Percentiles rank a stretch among this genome's conserved stretches.
Evolutionary conservation across 1,284 basidiomycete species (phyloP).

Genomic region (Ceratobasidium sp.): DNA sequence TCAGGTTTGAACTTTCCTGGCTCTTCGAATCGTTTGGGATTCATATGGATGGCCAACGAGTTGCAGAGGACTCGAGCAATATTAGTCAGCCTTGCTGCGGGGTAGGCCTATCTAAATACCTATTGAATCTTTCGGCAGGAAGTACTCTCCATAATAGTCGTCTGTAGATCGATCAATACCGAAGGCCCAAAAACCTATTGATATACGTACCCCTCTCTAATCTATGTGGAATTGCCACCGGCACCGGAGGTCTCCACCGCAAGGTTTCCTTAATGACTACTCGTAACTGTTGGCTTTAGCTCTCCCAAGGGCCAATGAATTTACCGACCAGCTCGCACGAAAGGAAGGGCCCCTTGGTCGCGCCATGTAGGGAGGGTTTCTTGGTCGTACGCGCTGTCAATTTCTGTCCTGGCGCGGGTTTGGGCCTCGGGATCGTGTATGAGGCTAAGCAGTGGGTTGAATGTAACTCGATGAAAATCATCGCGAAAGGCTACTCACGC

Average conservation of each 20-base stretch:
- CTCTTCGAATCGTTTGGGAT: slow-evolving; percentile 84
- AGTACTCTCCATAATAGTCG: slow-evolving; percentile 18
- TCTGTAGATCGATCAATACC: no score
- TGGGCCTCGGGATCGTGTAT: background rate
- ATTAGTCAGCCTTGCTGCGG: background rate
- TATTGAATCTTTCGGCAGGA: slow-evolving; percentile 18
- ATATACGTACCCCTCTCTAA: slow-evolving; percentile 26
- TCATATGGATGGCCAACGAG: background rate
- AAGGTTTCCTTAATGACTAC: slow-evolving; percentile 19
- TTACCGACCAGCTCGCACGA: background rate
- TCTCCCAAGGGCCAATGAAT: background rate
- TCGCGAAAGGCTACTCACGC: background rate
- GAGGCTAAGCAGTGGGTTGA: background rate
- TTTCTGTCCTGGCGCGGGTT: background rate
- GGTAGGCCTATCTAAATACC: background rate
- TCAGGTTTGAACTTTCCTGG: slow-evolving; percentile 87
- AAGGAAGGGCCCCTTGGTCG: background rate
- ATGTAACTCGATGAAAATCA: background rate
- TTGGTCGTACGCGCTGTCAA: background rate
- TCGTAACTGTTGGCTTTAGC: background rate
- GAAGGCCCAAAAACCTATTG: no score
- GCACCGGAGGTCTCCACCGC: slow-evolving; percentile 22
- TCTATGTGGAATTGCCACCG: slow-evolving; percentile 7
- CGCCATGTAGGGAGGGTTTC: background rate
- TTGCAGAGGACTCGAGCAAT: slow-evolving; percentile 5